phyloP scores from a whole-genome alignment of 768 basidiomycete genomes.

The Neoboletus brunneissimus region DNA sequence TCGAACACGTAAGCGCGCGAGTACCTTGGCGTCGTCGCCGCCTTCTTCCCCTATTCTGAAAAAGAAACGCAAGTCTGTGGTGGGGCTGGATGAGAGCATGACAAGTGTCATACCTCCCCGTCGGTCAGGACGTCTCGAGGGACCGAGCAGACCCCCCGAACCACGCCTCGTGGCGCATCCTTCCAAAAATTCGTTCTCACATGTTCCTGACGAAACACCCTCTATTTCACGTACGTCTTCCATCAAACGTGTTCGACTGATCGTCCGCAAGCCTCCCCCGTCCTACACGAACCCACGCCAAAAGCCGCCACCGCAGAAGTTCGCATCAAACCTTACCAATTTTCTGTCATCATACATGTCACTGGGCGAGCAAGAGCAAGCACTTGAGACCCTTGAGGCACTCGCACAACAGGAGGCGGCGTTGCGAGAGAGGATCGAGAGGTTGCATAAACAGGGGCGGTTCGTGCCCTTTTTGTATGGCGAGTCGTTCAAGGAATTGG shows the following conservation, averaged over 20 bases:
- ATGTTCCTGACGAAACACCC: neutral
- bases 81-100: conserved; percentile 3
- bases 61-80: conserved; percentile 28
- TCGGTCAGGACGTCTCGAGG: conserved; percentile 22
- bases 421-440: conserved; percentile 42
- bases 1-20: conserved; percentile 28
- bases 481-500: conserved; percentile 17
- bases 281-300: conserved; percentile 66
- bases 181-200: neutral
- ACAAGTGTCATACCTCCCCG: conserved; percentile 7
- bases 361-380: conserved; percentile 49
- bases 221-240: conserved; percentile 18
- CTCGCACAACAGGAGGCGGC: conserved; percentile 44
- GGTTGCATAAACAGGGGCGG: conserved; percentile 47
- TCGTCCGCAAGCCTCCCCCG: conserved; percentile 64
- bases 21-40: conserved; percentile 18
- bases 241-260: conserved; percentile 61
- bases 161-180: neutral
- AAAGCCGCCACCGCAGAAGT: conserved; percentile 50
- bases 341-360: conserved; percentile 64
- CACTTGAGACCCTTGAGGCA: conserved; percentile 35
- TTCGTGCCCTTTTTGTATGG: conserved; percentile 40
- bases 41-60: conserved; percentile 17
- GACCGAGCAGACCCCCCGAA: conserved; percentile 12
- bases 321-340: conserved; percentile 50